Conservation (phyloP, 805 yeast genomes). For the Lipomyces chichibuensis region DNA sequence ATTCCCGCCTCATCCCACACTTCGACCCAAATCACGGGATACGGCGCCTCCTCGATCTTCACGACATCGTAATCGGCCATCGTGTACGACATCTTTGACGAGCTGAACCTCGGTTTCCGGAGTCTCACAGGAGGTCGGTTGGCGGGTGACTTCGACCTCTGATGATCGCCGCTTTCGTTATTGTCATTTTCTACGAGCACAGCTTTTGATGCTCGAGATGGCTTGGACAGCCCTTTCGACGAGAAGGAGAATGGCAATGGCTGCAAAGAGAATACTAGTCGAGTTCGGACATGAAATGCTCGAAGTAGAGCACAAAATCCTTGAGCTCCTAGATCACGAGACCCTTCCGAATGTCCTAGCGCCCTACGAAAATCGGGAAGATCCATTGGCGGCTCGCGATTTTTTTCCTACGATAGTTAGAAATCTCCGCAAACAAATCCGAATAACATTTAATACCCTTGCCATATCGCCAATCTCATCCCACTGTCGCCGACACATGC, state of each 20-base stretch:
- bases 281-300: slow-evolving; percentile 67
- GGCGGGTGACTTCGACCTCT: slow-evolving; percentile 5
- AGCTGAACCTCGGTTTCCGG: slow-evolving; percentile 30
- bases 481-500: slow-evolving; percentile 53
- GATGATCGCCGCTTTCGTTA: slow-evolving; percentile 6
- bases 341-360: slow-evolving; percentile 51
- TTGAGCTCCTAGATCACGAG: slow-evolving; percentile 79
- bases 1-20: slow-evolving; percentile 79
- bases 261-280: slow-evolving; percentile 82
- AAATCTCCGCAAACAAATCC: background rate
- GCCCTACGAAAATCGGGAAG: slow-evolving; percentile 20
- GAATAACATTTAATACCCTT: slow-evolving; percentile 22
- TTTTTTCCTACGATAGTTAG: slow-evolving; percentile 18
- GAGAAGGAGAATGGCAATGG: slow-evolving; percentile 77
- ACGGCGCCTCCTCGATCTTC: slow-evolving; percentile 40
- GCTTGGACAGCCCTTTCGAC: slow-evolving; percentile 4
- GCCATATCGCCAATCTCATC: slow-evolving; percentile 47
- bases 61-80: slow-evolving; percentile 24
- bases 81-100: slow-evolving; percentile 25
- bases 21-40: slow-evolving; percentile 90
- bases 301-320: slow-evolving; percentile 81
- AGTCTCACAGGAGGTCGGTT: slow-evolving; percentile 24
- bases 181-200: background rate
- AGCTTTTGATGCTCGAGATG: slow-evolving; percentile 13
- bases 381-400: slow-evolving; percentile 27